Evolutionary conservation across 148 eudicot species (phyloP), one percentile per base, ranked within the genome.

Genomic region (Nepenthes gracilis): DNA sequence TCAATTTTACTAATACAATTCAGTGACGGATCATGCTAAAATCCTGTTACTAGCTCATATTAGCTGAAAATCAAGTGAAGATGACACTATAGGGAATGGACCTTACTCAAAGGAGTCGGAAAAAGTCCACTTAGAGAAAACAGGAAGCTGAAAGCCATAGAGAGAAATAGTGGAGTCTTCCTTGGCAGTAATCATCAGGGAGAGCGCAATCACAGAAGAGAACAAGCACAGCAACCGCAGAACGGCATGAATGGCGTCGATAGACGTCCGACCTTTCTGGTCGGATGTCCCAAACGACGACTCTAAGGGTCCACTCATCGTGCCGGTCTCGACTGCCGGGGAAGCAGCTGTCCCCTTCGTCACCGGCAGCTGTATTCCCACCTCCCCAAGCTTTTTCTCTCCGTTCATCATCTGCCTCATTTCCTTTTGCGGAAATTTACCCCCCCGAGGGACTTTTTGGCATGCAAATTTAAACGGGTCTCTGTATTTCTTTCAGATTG

Each of bases 71-170:
- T 40, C 8, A 40, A 40, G 45, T 40, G 23, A 23, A 23, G 23
- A 23, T 40, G 53, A 11, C 12, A 49, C 53, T n/a, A 12, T 34
- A 45, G 60, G 34, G n/a, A 50, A 43, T 14, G 23, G 4, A 33
- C 35, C 86, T 76, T 80, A 92, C 97, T 75, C 85, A 57, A 88
- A 88, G 4, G 97, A 88, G 43, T 80, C 81, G 11, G 96, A 63
- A 69, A 66, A 86, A 60, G 97, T 85, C 97, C 97, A 92, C 63
- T 82, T 88, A 54, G 97, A 81, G 59, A 72, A 80, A 36, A 92
- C 58, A 34, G 96, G 97, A 12, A 92, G 66, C 67, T 69, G 78
- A 68, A 88, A 85, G 15, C 97, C 97, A 51, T 75, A 88, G 10
- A 92, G 48, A 33, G 85, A 77, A 2, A 88, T 59, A 23, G 75